A percentile compares a stretch with the other conserved stretches of the same genome.
These are phyloP conservation scores for Pseudonitzschia multistriata DNA, from an alignment of 108 stramenopile genomes.

Conservation along the genomic window DNA sequence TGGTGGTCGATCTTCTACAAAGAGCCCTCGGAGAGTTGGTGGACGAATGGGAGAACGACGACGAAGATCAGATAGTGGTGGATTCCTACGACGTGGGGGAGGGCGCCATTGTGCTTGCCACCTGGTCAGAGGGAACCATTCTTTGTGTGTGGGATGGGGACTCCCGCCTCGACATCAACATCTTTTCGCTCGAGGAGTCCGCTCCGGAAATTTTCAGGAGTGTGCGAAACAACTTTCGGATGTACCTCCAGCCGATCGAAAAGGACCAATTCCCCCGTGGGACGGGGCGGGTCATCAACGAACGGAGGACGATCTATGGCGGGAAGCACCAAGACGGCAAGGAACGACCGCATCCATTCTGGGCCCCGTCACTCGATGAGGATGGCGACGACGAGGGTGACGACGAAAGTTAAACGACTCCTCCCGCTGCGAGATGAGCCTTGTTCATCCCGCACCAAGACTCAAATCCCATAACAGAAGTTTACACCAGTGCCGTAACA, in stretches of 20 bases:
- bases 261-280: constrained; percentile 23
- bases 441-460: too few relatives aligned
- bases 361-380: background rate
- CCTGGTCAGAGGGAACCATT: constrained; percentile 40
- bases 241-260: background rate
- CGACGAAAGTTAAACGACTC: too few relatives aligned
- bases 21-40: background rate
- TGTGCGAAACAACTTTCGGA: background rate
- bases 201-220: background rate
- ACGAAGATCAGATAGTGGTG: constrained; percentile 2
- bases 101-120: constrained; percentile 29
- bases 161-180: constrained; percentile 53
- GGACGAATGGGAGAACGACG: background rate
- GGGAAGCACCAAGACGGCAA: background rate
- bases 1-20: background rate
- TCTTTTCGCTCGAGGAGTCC: constrained; percentile 53
- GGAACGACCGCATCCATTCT: background rate
- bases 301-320: background rate
- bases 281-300: constrained; percentile 20
- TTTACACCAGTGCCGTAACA: too few relatives aligned
- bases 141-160: constrained; percentile 63
- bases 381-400: background rate
- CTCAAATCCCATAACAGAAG: too few relatives aligned
- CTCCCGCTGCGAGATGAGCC: too few relatives aligned
- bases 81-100: background rate